Base-by-base conservation (phyloP, 345 rosid genomes). In the Ricinus communis region DNA sequence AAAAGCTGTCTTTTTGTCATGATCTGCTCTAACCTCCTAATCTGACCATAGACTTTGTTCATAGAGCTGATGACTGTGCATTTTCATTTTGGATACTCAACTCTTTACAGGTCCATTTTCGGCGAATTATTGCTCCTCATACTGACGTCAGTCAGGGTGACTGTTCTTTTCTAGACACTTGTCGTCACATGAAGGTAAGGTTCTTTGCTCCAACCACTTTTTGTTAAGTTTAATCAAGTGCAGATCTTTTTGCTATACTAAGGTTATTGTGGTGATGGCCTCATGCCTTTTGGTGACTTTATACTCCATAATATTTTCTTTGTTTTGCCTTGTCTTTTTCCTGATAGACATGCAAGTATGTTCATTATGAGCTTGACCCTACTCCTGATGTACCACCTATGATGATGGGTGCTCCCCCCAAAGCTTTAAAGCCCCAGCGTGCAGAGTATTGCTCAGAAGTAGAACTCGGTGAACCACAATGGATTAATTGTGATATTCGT, bases 131-230 rank as follows among this genome's bases (percentile, higher is more conserved):
- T 64, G 97, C 99, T 81, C 91, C 91, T 70, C 99, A 95, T 75
- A 95, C 99, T 14, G 98, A 95, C 31, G 72, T 90, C 73, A 87
- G 87, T 78, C 86, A 92, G 75, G 99, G 99, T 71, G 99, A 95
- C 74, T 95, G 99, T 81, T 95, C 99, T 69, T 95, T 95, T 85
- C 97, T 95, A 12, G 99, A 95, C 82, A 95, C 99, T 72, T 95
- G 99, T 78, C 96, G 99, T 56, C 99, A 95, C 82, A 95, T 95
- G 99, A 95, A 95, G 96, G 98, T 90, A 79, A 70, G 45, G 57
- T 30, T 68, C 43, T 45, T 59, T 60, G 45, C 60, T 16, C 62
- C 53, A 16, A 60, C 52, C 53, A 77, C 51, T 3, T 56, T 50
- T 13, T 31, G 24, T 62, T 53, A 30, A 30, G 21, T 63, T 62